phyloP scores from a whole-genome alignment of 345 rosid genomes.

The Combretum micranthum region DNA sequence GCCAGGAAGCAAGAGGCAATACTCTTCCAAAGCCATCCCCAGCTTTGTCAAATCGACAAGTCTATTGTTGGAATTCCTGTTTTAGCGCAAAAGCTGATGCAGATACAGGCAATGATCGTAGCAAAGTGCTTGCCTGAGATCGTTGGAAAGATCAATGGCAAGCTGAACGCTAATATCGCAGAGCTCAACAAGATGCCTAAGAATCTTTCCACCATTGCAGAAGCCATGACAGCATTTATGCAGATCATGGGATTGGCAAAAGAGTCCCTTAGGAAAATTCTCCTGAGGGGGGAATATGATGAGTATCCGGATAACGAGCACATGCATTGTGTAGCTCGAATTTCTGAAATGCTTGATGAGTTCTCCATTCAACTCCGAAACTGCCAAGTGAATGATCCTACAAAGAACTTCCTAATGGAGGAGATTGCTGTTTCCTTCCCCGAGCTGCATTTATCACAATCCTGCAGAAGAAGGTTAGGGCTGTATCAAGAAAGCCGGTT shows the following conservation, averaged over 20 bases:
- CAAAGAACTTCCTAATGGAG: slow-evolving; percentile 10
- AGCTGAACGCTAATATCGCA: slow-evolving; percentile 5
- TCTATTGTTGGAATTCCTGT: slow-evolving; percentile 33
- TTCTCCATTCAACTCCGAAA: slow-evolving; percentile 6
- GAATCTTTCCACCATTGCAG: slow-evolving; percentile 16
- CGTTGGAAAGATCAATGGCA: slow-evolving; percentile 20
- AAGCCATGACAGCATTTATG: slow-evolving; percentile 35
- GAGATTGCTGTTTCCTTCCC: slow-evolving; percentile 29
- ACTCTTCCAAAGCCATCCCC: slow-evolving; percentile 18
- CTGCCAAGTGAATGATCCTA: slow-evolving; percentile 1
- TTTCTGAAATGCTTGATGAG: slow-evolving; percentile 21
- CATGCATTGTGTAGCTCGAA: slow-evolving; percentile 24
- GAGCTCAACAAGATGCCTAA: slow-evolving; percentile 27
- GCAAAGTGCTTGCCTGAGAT: slow-evolving; percentile 27
- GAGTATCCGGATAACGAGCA: slow-evolving; percentile 26
- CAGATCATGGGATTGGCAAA: slow-evolving; percentile 30
- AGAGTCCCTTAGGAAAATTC: slow-evolving; percentile 31
- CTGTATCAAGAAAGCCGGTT: slow-evolving; percentile 7
- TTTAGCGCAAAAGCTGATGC: slow-evolving; percentile 25
- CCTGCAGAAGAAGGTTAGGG: slow-evolving; percentile 16
- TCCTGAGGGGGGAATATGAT: slow-evolving; percentile 36
- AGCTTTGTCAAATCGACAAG: slow-evolving; percentile 22
- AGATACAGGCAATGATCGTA: slow-evolving; percentile 27
- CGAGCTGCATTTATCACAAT: slow-evolving; percentile 15
- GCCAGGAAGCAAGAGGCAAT: slow-evolving; percentile 22